A percentile compares a stretch with the other conserved stretches of the same genome.
Conservation (phyloP, 805 yeast species). For the Metschnikowia baotianmanensis region DNA sequence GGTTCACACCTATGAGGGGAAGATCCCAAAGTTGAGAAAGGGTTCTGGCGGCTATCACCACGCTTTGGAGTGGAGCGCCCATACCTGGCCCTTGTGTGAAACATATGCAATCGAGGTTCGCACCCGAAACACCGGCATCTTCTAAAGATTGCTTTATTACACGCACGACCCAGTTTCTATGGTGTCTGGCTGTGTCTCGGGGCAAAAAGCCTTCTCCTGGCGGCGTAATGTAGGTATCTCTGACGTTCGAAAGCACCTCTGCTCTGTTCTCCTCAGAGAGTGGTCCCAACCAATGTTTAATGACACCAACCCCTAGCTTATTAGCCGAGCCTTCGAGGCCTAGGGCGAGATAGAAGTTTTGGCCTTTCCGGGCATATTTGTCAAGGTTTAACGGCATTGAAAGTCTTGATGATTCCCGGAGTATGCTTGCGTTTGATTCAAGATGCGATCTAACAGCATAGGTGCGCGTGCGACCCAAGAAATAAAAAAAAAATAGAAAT, state of each 20-base stretch:
- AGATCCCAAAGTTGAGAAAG: constrained; percentile 73
- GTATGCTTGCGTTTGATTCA: no score
- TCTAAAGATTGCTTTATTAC: constrained; percentile 62
- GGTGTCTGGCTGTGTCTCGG: constrained; percentile 95
- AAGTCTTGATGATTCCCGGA: no score
- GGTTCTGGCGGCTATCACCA: constrained; percentile 89
- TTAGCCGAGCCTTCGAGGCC: constrained; percentile 98
- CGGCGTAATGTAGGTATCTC: constrained; percentile 95
- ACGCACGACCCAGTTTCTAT: constrained; percentile 89
- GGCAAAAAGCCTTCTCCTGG: constrained; percentile 99
- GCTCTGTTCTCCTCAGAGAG: constrained; percentile 60
- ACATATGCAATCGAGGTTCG: constrained; percentile 74
- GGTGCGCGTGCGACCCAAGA: no score
- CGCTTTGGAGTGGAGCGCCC: constrained; percentile 98
- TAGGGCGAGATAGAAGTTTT: constrained; percentile 62
- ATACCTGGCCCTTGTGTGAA: constrained; percentile 99
- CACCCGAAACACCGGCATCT: constrained; percentile 52
- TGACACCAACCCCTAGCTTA: constrained; percentile 90
- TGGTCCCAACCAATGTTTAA: constrained; percentile 67
- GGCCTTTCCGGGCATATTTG: constrained; percentile 38
- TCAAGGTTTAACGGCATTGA: constrained; percentile 44
- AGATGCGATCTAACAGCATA: no score
- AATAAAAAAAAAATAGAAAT: no score
- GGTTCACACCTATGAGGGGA: constrained; percentile 93
- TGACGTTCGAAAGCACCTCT: constrained; percentile 76